A percentile compares a stretch with the other conserved stretches of the same genome.
Evolutionary conservation across 2,329 filamentous ascomycete genomes (phyloP).

Genomic region (Phoma sp.): DNA sequence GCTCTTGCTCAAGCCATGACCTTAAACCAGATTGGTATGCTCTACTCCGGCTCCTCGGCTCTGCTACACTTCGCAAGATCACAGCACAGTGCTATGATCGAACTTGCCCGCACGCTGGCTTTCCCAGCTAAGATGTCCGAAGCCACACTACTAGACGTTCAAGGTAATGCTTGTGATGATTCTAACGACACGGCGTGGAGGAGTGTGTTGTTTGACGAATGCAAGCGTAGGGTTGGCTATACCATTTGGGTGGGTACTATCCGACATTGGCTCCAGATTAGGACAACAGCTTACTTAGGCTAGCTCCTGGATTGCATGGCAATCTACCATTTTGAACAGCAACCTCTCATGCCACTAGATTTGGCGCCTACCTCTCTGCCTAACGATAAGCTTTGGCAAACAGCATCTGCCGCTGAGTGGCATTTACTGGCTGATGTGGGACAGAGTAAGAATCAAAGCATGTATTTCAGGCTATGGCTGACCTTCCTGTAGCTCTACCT

Average conservation of each 20-base stretch:
- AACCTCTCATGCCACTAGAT: constrained; percentile 1
- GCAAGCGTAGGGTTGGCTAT: constrained; percentile 10
- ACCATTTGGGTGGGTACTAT: constrained; percentile 53
- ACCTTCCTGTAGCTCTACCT: not conserved
- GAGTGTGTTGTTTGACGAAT: not conserved
- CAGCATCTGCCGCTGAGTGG: not conserved
- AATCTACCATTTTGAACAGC: constrained; percentile 13
- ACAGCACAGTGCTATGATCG: constrained; percentile 5
- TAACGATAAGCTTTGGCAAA: not conserved
- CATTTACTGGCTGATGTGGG: not conserved
- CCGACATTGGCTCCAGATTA: constrained; percentile 22
- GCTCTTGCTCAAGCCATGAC: constrained; percentile 13
- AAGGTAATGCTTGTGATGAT: not conserved
- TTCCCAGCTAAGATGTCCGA: not conserved
- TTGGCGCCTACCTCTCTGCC: constrained; percentile 2
- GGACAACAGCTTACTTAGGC: not conserved
- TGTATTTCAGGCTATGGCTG: not conserved
- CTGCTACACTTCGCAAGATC: constrained; percentile 4
- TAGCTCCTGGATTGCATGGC: constrained; percentile 18
- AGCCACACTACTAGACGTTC: not conserved
- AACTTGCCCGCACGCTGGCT: not conserved
- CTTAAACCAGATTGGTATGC: constrained; percentile 14
- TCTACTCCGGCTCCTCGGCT: constrained; percentile 9
- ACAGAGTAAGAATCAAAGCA: not conserved
- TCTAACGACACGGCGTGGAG: not conserved